Conservation (phyloP, 345 rosid species). For the Leavenworthia alabamica region DNA sequence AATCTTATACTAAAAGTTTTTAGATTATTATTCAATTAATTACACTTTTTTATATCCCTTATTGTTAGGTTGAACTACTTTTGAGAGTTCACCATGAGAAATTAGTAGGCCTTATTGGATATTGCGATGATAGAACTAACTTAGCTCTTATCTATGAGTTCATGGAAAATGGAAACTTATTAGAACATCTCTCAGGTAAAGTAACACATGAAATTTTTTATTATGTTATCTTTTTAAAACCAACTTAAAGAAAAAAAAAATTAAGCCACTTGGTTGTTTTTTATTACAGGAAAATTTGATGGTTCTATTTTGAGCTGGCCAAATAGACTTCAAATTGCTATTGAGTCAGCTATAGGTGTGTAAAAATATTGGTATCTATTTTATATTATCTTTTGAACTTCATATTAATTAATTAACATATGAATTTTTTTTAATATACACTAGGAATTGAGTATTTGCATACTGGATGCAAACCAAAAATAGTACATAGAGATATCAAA, state of each 20-base stretch:
- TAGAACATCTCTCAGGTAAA: constrained; percentile 31
- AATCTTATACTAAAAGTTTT: background rate
- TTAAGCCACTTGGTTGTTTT: background rate
- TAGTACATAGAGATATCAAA: constrained; percentile 39
- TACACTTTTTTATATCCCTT: background rate
- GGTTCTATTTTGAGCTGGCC: constrained; percentile 28
- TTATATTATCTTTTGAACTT: background rate
- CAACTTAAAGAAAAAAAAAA: background rate
- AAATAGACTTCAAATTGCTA: constrained; percentile 33
- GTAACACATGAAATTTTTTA: background rate
- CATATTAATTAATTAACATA: background rate
- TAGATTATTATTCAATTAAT: background rate
- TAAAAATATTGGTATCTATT: background rate
- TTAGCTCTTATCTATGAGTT: constrained; percentile 38
- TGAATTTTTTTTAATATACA: background rate
- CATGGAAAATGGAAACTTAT: constrained; percentile 37
- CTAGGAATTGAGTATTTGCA: constrained; percentile 34
- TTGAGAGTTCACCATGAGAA: constrained; percentile 39
- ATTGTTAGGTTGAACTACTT: constrained; percentile 31
- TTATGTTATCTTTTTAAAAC: background rate
- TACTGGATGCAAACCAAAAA: constrained; percentile 33
- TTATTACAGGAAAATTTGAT: background rate
- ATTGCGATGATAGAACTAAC: constrained; percentile 31
- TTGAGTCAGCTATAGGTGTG: constrained; percentile 38
- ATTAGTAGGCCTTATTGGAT: constrained; percentile 36